phyloP scores from a whole-genome alignment of 768 basidiomycete genomes.

The Fomitopsis pulvina region DNA sequence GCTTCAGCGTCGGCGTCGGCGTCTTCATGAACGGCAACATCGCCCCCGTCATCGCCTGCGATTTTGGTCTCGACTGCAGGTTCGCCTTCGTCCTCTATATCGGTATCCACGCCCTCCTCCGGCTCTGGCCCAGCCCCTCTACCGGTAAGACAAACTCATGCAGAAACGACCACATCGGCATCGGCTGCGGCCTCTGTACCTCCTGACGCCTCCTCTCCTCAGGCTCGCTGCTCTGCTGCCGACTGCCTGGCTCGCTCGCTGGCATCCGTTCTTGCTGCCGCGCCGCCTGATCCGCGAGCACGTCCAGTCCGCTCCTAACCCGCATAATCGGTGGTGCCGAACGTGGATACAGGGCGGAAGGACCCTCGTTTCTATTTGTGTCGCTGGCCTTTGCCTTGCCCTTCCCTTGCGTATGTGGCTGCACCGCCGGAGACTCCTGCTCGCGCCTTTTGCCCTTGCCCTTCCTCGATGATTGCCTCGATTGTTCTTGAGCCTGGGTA shows the following conservation, averaged over 20 bases:
- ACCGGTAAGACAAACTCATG: too few relatives aligned
- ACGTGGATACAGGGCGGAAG: background rate
- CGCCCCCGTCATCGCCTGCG: too few relatives aligned
- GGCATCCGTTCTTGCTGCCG: slow-evolving; percentile 21
- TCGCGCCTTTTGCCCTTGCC: slow-evolving; percentile 4
- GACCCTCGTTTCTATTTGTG: slow-evolving; percentile 2
- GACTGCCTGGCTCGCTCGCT: slow-evolving; percentile 5
- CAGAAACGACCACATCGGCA: background rate
- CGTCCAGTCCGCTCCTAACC: slow-evolving; percentile 52
- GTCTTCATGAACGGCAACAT: too few relatives aligned
- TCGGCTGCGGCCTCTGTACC: background rate
- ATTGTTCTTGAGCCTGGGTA: background rate
- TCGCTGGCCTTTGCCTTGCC: background rate
- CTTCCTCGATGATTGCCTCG: slow-evolving; percentile 2
- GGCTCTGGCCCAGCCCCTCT: background rate
- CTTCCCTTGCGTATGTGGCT: background rate
- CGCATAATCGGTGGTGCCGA: slow-evolving; percentile 18
- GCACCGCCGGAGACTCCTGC: background rate
- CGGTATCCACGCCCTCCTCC: background rate
- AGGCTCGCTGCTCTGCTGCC: background rate
- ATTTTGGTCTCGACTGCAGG: too few relatives aligned
- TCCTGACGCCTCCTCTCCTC: background rate
- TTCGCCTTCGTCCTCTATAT: too few relatives aligned
- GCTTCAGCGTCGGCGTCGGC: background rate
- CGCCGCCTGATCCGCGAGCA: slow-evolving; percentile 69